Conservation (phyloP, 305 asterid species). For the Solanum hybrid region DNA sequence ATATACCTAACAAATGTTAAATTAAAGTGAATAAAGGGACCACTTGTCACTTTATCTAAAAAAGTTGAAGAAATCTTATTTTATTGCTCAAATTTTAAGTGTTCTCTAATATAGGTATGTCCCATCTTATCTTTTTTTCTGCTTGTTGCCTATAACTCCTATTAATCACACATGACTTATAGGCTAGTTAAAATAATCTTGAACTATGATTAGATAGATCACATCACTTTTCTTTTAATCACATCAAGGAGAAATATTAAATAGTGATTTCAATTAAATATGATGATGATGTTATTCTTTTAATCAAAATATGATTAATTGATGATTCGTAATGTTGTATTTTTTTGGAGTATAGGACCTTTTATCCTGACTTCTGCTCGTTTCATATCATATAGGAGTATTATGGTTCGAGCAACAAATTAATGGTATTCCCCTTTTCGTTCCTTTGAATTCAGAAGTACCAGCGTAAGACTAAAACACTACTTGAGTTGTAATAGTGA, state of each 20-base stretch:
- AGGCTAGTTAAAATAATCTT: background rate
- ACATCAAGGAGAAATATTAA: background rate
- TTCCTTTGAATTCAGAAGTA: background rate
- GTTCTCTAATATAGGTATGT: background rate
- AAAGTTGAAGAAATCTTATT: background rate
- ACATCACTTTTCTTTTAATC: background rate
- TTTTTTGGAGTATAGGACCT: background rate
- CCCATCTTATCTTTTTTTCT: background rate
- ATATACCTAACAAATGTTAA: background rate
- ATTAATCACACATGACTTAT: background rate
- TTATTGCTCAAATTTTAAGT: background rate
- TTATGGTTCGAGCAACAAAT: too few species aligned
- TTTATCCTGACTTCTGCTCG: background rate
- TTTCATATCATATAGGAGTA: background rate
- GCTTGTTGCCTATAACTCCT: background rate
- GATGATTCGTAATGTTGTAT: background rate
- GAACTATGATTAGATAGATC: background rate
- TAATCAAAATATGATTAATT: background rate
- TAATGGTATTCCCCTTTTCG: background rate
- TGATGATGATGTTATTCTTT: background rate
- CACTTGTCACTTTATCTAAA: background rate
- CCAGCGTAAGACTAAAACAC: background rate
- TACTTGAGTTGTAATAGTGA: background rate
- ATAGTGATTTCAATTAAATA: background rate
- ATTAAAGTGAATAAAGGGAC: background rate